phyloP scores from a whole-genome alignment of 2,329 filamentous ascomycete species.

The Endothia cerciana region DNA sequence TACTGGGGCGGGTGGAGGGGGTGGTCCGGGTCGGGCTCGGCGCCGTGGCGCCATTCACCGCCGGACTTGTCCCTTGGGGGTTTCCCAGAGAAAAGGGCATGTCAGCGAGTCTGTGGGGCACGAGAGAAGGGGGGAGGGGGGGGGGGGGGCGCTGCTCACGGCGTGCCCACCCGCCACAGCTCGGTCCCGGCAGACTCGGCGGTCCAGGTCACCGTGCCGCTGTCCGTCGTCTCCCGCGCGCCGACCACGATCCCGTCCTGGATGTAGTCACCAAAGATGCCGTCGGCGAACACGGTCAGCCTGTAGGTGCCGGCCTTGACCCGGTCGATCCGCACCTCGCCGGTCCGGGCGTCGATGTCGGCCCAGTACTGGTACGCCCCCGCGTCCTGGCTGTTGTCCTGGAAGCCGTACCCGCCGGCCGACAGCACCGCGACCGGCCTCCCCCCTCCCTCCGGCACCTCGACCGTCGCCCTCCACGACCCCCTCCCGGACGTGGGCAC shows the following conservation, averaged over 20 bases:
- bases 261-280: constrained; percentile 63
- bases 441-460: constrained; percentile 55
- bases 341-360: constrained; percentile 48
- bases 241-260: constrained; percentile 54
- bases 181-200: constrained; percentile 61
- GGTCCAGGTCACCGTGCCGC: constrained; percentile 43
- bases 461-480: constrained; percentile 52
- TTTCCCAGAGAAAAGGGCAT: too few species aligned
- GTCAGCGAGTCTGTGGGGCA: background rate
- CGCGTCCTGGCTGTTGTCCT: constrained; percentile 60
- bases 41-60: constrained; percentile 64
- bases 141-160: constrained; percentile 33
- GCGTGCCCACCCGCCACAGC: constrained; percentile 65
- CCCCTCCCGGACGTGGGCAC: constrained; percentile 56
- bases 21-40: constrained; percentile 50
- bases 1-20: constrained; percentile 60
- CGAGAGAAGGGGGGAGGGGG: background rate
- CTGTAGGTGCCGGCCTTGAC: constrained; percentile 64
- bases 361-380: constrained; percentile 67
- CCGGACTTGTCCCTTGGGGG: constrained; percentile 54
- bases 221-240: constrained; percentile 39
- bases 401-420: constrained; percentile 55
- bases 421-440: constrained; percentile 60
- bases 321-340: constrained; percentile 54
- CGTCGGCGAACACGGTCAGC: constrained; percentile 65